Conservation (phyloP, 768 basidiomycete genomes). For the Royoungia palumana region DNA sequence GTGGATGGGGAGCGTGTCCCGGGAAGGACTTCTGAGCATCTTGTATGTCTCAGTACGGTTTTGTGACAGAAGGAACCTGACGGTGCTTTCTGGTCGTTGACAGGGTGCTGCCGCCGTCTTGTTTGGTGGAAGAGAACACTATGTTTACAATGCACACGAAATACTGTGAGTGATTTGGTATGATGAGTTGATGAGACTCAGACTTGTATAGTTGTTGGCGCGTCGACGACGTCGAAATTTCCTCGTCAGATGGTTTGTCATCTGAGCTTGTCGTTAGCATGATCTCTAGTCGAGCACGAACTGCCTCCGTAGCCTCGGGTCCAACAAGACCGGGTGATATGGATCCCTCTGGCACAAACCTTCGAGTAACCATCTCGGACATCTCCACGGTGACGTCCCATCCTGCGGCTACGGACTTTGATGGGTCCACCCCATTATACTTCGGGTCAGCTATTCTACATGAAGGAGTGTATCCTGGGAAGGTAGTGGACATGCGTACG, state of each 20-base stretch:
- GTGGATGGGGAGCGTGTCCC: not conserved
- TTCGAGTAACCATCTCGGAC: not conserved
- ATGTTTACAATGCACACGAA: constrained; percentile 3
- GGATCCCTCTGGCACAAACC: not conserved
- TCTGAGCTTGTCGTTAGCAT: not conserved
- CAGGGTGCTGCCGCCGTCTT: not conserved
- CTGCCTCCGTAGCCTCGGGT: not conserved
- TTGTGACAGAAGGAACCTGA: not conserved
- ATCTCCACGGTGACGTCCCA: not conserved
- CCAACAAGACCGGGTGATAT: not conserved
- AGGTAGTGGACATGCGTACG: not conserved
- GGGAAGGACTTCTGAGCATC: constrained; percentile 3
- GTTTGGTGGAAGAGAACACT: not conserved
- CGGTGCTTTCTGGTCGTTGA: not conserved
- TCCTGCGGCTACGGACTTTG: not conserved
- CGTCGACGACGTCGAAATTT: not conserved
- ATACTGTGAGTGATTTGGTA: not conserved
- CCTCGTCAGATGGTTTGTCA: not conserved
- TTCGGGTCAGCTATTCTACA: constrained; percentile 2
- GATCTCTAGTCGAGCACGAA: not conserved
- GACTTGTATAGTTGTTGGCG: not conserved
- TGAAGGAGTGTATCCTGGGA: not conserved
- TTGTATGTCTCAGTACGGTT: not conserved
- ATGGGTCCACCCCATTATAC: not conserved
- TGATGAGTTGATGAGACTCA: not conserved